Evolutionary conservation across 352 stramenopile species (phyloP), one percentile per base, ranked within the genome.

Genomic region (Phytophthora brassicae): DNA sequence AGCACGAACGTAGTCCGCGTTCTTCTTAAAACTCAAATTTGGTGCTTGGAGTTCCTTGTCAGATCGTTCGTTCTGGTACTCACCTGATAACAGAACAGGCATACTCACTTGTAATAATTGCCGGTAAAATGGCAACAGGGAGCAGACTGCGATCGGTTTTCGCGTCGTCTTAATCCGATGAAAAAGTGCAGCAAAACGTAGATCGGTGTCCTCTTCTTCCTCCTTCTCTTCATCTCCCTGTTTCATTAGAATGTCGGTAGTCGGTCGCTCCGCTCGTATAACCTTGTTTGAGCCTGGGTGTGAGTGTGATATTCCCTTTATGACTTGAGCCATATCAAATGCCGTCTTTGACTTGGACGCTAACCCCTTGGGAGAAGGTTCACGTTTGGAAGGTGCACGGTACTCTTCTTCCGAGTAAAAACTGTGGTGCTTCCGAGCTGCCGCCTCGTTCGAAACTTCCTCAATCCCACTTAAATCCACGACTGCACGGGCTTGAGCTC

Each of bases 111-210:
- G 83, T 36, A 94, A 59, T 24, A 96, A 48, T 17, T 94, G 75
- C 0, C 86, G 77, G 55, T 92, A 96, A 71, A 96, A 96, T 38
- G 87, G 87, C 22, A 88, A 63, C 33, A 94, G 38, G 12, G 87
- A 94, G 42, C 79, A 90, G 14, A 70, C 67, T 5, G 81, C 68
- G 41, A 91, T 83, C 1, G 84, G 71, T 31, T 91, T 94, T 47
- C 88, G 80, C 16, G 84, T 91, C 19, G 77, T 81, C 48, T 93
- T 93, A 59, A 96, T 94, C 28, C 87, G 84, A 59, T 90, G 74
- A 29, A 93, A 93, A 3, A 92, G 65, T 7, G 77, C 71, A 9
- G 86, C 81, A 23, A 89, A 83, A 13, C 77, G 81, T 24, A 81
- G 50, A 44, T 72, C 66, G 13, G 62, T 51, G 53, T 86, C 74